Evolutionary conservation across 352 stramenopile genomes (phyloP).

Genomic region (Globisporangium lucens): DNA sequence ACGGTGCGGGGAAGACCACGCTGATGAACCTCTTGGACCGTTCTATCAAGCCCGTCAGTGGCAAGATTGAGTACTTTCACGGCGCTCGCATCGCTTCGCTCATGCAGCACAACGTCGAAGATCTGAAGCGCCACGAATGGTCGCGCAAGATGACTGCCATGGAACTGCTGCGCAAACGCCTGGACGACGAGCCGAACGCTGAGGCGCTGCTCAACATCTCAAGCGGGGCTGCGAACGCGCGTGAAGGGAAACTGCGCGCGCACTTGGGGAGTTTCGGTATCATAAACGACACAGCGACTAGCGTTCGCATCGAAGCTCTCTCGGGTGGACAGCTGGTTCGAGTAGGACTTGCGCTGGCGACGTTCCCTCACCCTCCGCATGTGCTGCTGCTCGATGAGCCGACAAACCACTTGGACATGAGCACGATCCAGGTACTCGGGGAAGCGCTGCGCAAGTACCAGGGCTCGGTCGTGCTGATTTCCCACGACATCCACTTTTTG

Average conservation of each 20-base stretch:
- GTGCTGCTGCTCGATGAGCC: conserved; percentile 91
- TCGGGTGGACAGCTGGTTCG: conserved; percentile 56
- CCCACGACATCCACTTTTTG: conserved; percentile 61
- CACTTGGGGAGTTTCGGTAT: conserved; percentile 56
- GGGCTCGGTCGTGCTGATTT: conserved; percentile 61
- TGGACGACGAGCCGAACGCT: conserved; percentile 29
- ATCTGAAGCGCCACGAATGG: conserved; percentile 51
- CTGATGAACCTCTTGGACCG: conserved; percentile 92
- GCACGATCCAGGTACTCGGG: conserved; percentile 70
- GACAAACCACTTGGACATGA: conserved; percentile 93
- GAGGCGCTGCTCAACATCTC: background rate
- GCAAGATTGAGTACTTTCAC: conserved; percentile 48
- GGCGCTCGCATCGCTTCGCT: conserved; percentile 45
- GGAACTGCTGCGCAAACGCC: conserved; percentile 33
- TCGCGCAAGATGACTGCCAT: conserved; percentile 39
- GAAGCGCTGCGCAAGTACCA: conserved; percentile 54
- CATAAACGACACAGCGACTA: conserved; percentile 27
- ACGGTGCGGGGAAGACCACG: conserved; percentile 88
- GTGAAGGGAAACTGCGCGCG: conserved; percentile 36
- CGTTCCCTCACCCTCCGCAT: conserved; percentile 87
- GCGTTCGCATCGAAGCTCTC: conserved; percentile 33
- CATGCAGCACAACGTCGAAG: conserved; percentile 66
- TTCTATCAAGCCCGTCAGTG: conserved; percentile 48
- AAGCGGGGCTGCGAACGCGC: conserved; percentile 9
- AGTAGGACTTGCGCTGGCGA: conserved; percentile 44